Conservation (phyloP, 345 rosid genomes). For the Hibiscus trionum region DNA sequence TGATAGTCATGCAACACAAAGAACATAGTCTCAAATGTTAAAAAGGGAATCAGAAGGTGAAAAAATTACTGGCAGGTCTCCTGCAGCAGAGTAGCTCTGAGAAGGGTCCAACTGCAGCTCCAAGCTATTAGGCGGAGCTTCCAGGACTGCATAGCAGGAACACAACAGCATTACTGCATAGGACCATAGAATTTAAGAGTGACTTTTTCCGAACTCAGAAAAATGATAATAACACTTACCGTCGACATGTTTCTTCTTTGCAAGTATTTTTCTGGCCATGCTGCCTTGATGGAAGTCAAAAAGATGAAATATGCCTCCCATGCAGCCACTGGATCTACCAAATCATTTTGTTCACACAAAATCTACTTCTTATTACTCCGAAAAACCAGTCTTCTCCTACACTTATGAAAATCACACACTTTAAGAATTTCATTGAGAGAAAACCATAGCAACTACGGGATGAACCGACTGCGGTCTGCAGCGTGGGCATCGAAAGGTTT, state of each 20-base stretch:
- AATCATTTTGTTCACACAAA: slow-evolving; percentile 10
- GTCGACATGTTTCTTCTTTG: slow-evolving; percentile 36
- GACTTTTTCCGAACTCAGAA: background rate
- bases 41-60: background rate
- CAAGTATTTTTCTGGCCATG: slow-evolving; percentile 56
- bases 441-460: background rate
- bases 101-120: slow-evolving; percentile 58
- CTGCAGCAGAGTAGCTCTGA: slow-evolving; percentile 27
- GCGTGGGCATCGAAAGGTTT: background rate
- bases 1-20: background rate
- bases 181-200: background rate
- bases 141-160: slow-evolving; percentile 42
- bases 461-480: background rate
- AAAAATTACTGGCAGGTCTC: slow-evolving; percentile 35
- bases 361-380: slow-evolving; percentile 11
- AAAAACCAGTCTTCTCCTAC: background rate
- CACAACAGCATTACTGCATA: background rate
- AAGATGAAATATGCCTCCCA: slow-evolving; percentile 61
- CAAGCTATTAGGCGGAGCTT: slow-evolving; percentile 77
- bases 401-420: background rate
- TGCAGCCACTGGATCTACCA: slow-evolving; percentile 26
- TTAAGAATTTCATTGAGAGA: background rate
- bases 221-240: background rate
- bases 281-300: slow-evolving; percentile 45
- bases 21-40: background rate